A percentile compares a stretch with the other conserved stretches of the same genome.
Evolutionary conservation across 1,284 basidiomycete genomes (phyloP).

Genomic region (Ganoderma sinense): DNA sequence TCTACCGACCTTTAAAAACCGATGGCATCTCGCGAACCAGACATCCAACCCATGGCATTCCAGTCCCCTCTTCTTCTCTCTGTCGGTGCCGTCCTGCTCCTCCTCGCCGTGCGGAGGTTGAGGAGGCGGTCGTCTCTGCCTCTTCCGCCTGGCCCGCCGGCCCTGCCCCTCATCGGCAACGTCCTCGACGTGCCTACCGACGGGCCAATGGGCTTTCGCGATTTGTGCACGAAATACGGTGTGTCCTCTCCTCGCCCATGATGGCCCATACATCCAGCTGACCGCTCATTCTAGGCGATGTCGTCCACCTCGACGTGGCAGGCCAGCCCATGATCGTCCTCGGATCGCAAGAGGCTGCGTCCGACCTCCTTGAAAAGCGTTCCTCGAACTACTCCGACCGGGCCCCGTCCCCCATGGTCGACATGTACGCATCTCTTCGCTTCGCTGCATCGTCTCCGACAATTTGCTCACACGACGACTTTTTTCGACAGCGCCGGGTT

Average conservation of each 20-base stretch:
- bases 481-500: constrained; percentile 16
- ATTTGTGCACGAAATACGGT: constrained; percentile 1
- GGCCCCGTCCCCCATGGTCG: neutral
- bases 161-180: constrained; percentile 18
- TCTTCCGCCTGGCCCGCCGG: constrained; percentile 13
- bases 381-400: constrained; percentile 12
- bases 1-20: neutral
- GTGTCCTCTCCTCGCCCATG: neutral
- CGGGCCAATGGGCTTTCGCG: neutral
- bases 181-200: constrained; percentile 8
- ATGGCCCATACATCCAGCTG: no score
- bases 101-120: neutral
- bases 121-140: neutral
- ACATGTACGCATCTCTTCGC: neutral
- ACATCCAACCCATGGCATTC: neutral
- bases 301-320: constrained; percentile 6
- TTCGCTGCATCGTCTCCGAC: no score
- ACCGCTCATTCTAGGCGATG: neutral
- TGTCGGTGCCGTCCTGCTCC: neutral
- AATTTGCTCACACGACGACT: neutral
- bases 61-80: neutral
- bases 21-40: neutral
- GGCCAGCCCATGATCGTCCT: constrained; percentile 11
- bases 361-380: constrained; percentile 12
- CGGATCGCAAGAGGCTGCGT: constrained; percentile 8